phyloP scores from a whole-genome alignment of 2,329 filamentous ascomycete genomes.

The Periconia macrospinosa region DNA sequence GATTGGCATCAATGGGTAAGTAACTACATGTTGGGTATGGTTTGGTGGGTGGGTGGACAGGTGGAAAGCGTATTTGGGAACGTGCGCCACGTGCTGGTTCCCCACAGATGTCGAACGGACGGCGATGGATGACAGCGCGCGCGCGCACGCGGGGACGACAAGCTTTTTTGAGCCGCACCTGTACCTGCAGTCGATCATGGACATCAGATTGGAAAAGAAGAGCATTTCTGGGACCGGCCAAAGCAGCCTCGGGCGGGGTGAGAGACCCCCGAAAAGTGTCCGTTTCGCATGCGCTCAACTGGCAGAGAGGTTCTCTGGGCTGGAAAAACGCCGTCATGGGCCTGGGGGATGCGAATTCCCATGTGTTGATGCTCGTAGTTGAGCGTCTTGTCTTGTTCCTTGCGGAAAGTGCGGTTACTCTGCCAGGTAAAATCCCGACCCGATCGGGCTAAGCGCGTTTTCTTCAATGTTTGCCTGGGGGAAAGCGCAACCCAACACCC shows the following conservation, averaged over 20 bases:
- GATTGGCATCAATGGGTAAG: too few species aligned
- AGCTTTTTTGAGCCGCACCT: conserved; percentile 41
- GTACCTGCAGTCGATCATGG: conserved; percentile 37
- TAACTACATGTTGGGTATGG: too few species aligned
- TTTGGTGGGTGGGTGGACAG: too few species aligned
- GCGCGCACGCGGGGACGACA: conserved; percentile 13
- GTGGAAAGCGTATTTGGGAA: too few species aligned
- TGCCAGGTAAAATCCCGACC: background rate
- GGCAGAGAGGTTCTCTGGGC: conserved; percentile 1
- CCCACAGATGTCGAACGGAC: conserved; percentile 21
- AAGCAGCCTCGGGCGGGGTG: conserved; percentile 6
- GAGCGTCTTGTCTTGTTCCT: background rate
- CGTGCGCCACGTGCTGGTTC: conserved; percentile 17
- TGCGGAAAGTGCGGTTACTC: background rate
- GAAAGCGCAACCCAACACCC: conserved; percentile 8
- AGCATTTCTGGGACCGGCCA: conserved; percentile 14
- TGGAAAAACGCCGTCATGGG: background rate
- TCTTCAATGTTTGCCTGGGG: too few species aligned
- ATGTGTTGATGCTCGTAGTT: background rate
- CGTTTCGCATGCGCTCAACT: conserved; percentile 8
- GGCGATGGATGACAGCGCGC: conserved; percentile 21
- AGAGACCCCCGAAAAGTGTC: conserved; percentile 34
- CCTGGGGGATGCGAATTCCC: conserved; percentile 1
- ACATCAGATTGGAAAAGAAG: conserved; percentile 16
- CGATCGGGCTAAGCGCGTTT: background rate